A percentile compares a stretch with the other conserved stretches of the same genome.
Conservation (phyloP, 192 early-diverging fungal genomes). For the Jimgerdemannia flammicorona region DNA sequence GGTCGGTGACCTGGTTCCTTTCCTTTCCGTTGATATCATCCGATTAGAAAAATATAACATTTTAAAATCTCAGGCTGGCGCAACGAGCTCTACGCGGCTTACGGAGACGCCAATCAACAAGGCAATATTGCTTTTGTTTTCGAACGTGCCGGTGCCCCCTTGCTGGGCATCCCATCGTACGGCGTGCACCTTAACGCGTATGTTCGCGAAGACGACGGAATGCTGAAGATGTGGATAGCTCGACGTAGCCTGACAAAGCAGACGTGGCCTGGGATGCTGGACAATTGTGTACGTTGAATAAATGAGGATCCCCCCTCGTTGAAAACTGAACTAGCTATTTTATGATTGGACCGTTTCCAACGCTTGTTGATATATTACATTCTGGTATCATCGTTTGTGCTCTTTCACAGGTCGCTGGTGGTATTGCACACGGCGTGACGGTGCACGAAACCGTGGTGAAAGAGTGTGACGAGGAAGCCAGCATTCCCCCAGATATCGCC, state of each 20-base stretch:
- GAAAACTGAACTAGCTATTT: too few relatives aligned
- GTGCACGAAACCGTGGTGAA: slow-evolving; percentile 69
- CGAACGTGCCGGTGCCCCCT: slow-evolving; percentile 74
- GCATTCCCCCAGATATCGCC: slow-evolving; percentile 55
- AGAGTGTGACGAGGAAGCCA: slow-evolving; percentile 91
- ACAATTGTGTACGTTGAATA: slow-evolving; percentile 55
- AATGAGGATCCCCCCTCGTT: not conserved
- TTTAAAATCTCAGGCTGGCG: slow-evolving; percentile 61
- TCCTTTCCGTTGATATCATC: slow-evolving; percentile 4
- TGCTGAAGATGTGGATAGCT: slow-evolving; percentile 48
- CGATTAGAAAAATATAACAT: too few relatives aligned
- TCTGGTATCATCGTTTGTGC: not conserved
- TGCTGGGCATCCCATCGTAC: slow-evolving; percentile 83
- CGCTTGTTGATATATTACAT: not conserved
- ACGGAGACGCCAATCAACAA: slow-evolving; percentile 37
- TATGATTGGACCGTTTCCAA: not conserved
- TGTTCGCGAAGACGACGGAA: slow-evolving; percentile 33
- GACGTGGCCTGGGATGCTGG: slow-evolving; percentile 83
- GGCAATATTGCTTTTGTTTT: slow-evolving; percentile 52
- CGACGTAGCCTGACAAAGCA: slow-evolving; percentile 72
- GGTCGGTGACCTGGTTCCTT: slow-evolving; percentile 2
- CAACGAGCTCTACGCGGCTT: slow-evolving; percentile 80
- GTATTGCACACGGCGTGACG: slow-evolving; percentile 60
- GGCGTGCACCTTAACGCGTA: slow-evolving; percentile 91
- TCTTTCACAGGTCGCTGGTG: slow-evolving; percentile 62